phyloP scores from a whole-genome alignment of 2,329 filamentous ascomycete genomes.

The Pyrenochaeta sp. region DNA sequence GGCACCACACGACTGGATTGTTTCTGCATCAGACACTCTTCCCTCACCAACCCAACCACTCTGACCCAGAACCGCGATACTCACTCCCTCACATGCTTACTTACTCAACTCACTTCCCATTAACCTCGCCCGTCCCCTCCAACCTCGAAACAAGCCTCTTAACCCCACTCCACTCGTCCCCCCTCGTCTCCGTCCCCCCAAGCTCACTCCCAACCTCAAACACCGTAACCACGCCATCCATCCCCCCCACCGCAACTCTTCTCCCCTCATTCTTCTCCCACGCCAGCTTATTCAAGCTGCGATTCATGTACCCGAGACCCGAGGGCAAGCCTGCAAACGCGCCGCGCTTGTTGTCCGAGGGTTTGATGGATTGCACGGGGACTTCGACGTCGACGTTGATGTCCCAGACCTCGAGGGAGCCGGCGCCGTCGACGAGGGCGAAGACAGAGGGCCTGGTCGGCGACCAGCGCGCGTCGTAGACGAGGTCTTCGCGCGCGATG shows the following conservation, averaged over 20 bases:
- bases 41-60: too few relatives aligned
- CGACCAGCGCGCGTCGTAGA: conserved; percentile 96
- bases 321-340: conserved; percentile 46
- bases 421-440: conserved; percentile 90
- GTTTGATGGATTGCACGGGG: conserved; percentile 80
- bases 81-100: too few relatives aligned
- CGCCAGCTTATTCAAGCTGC: conserved; percentile 90
- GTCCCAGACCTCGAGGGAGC: conserved; percentile 94
- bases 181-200: conserved; percentile 84
- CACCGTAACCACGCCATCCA: conserved; percentile 88
- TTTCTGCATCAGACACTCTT: too few relatives aligned
- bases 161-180: conserved; percentile 91
- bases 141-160: conserved; percentile 85
- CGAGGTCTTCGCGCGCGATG: conserved; percentile 91
- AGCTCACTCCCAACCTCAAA: conserved; percentile 88
- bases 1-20: too few relatives aligned
- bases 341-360: conserved; percentile 60
- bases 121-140: conserved; percentile 57
- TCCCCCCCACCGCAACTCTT: conserved; percentile 85
- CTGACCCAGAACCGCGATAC: too few relatives aligned
- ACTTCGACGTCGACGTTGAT: conserved; percentile 92
- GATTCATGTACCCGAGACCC: conserved; percentile 70
- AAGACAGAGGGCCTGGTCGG: conserved; percentile 94
- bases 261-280: conserved; percentile 93
- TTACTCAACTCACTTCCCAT: conserved; percentile 25